Base-by-base conservation (phyloP, 768 basidiomycete genomes). In the Hericium rajendrae region DNA sequence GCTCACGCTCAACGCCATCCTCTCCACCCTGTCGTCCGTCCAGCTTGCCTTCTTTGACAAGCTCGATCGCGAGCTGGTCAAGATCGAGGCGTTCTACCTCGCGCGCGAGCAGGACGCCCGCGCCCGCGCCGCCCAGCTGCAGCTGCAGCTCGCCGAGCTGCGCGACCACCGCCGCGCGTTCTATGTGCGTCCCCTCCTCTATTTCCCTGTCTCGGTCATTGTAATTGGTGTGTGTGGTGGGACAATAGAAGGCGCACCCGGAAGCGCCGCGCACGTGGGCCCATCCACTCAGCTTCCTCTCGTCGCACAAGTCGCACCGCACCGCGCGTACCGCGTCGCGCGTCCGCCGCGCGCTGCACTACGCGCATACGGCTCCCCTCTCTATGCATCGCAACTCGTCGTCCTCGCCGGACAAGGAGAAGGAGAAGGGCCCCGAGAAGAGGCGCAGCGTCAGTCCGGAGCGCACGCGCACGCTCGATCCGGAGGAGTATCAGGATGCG, bases 11-110 rank as follows among this genome's bases (percentile, higher is more conserved):
- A 57, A 62, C 41, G 58, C 65, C 11, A 69, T 89, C 24, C 67
- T 88, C 16, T 74, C 78, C 4, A 69, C 76, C 10, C 73, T 94
- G 18, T 76, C 83, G 12, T 75, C 81, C 0, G 71, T 77, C 22
- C 87, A 94, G 65, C 66, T 71, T 32, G 74, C 74, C 6, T 98
- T 97, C 73, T 90, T 98, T 59, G 76, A 81, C 2, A 74, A 82
- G 22, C 76, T 97, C 6, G 89, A 97, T 62, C 67, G 67, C 0
- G 86, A 99, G 67, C 74, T 97, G 2, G 82, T 86, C 20, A 97
- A 95, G 69, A 82, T 97, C 12, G 89, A 90, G 58, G 71, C 73
- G 0, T 99, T 99, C 69, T 98, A 91, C 67, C 65, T 79, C 5
- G 82, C 80, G 24, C 78, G 84, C 28, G 93, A 84, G 71, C 76